phyloP scores from a whole-genome alignment of 2,329 filamentous ascomycete genomes.

The Grosmannia clavigera region DNA sequence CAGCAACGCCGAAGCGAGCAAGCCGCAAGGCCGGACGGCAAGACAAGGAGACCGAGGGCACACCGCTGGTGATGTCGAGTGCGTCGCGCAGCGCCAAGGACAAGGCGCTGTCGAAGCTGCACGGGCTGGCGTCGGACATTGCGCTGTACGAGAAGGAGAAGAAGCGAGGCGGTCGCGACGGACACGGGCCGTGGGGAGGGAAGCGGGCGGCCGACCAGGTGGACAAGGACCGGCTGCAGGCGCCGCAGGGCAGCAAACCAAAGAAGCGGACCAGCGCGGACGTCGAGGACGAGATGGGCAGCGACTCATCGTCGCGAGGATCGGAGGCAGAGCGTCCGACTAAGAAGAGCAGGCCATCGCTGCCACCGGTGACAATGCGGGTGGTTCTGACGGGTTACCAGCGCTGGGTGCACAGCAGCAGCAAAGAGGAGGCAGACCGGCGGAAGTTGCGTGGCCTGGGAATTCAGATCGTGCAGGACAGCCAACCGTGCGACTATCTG shows the following conservation, averaged over 20 bases:
- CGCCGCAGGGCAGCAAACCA: slow-evolving; percentile 3
- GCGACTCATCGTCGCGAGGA: slow-evolving; percentile 27
- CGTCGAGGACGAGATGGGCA: slow-evolving; percentile 25
- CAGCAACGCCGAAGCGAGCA: slow-evolving; percentile 24
- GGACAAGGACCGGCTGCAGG: slow-evolving; percentile 32
- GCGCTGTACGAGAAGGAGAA: slow-evolving; percentile 86
- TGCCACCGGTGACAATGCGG: slow-evolving; percentile 56
- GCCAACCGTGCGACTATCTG: slow-evolving; percentile 67
- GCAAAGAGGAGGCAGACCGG: slow-evolving; percentile 68
- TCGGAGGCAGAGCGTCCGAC: slow-evolving; percentile 28
- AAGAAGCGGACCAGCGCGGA: slow-evolving; percentile 14
- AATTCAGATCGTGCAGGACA: slow-evolving; percentile 67
- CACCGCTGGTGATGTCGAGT: slow-evolving; percentile 54
- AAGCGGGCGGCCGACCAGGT: slow-evolving; percentile 48
- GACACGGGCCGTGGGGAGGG: slow-evolving; percentile 43
- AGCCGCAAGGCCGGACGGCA: slow-evolving; percentile 15
- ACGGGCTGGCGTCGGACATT: slow-evolving; percentile 71
- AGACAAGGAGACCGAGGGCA: slow-evolving; percentile 69
- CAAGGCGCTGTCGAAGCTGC: slow-evolving; percentile 64
- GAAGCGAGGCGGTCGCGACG: slow-evolving; percentile 52
- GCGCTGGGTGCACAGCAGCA: slow-evolving; percentile 62
- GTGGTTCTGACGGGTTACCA: slow-evolving; percentile 77
- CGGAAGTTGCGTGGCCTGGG: slow-evolving; percentile 81
- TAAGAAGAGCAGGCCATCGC: slow-evolving; percentile 51
- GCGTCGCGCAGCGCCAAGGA: slow-evolving; percentile 80